Evolutionary conservation across 805 yeast species (phyloP).

Genomic region (Saccharomycopsis malanga): DNA sequence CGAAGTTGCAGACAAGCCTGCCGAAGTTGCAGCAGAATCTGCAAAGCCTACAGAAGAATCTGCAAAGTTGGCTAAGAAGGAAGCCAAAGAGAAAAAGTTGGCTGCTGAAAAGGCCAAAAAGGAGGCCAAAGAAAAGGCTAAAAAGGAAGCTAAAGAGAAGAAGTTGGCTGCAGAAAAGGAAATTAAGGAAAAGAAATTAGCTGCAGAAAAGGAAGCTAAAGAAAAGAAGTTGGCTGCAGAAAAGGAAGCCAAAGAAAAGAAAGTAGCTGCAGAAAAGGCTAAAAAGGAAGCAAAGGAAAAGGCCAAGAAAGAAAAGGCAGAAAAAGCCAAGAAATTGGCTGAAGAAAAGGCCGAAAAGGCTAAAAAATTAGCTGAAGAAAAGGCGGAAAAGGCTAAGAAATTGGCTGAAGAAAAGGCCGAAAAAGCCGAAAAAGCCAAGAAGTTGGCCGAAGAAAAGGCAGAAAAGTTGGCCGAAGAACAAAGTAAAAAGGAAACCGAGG

Average conservation of each 20-base stretch:
- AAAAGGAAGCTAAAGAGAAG: constrained; percentile 1
- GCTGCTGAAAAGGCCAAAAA: constrained; percentile 6
- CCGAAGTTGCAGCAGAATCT: neutral
- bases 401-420: constrained; percentile 26
- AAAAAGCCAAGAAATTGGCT: constrained; percentile 1
- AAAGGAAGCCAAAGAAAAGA: constrained; percentile 22
- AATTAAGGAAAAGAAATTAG: constrained; percentile 31
- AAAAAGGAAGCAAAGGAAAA: constrained; percentile 1
- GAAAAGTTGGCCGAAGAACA: constrained; percentile 16
- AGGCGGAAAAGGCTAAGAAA: constrained; percentile 20
- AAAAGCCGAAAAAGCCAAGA: constrained; percentile 20
- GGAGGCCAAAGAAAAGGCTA: constrained; percentile 12
- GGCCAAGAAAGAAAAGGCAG: neutral
- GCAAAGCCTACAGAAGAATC: constrained; percentile 2
- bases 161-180: constrained; percentile 22
- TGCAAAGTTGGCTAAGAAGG: constrained; percentile 2
- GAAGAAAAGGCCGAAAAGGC: constrained; percentile 15
- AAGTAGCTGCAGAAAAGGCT: constrained; percentile 14
- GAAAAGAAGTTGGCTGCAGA: constrained; percentile 2
- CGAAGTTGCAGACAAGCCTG: neutral
- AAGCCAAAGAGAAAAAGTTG: neutral
- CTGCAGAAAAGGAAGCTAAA: constrained; percentile 7
- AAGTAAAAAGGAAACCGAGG: constrained; percentile 17
- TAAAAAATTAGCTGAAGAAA: constrained; percentile 18
- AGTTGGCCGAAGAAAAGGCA: constrained; percentile 21